These are phyloP conservation scores for Tolypocladium guangdongense DNA, from an alignment of 2,329 filamentous ascomycete genomes.

Conservation along the genomic window DNA sequence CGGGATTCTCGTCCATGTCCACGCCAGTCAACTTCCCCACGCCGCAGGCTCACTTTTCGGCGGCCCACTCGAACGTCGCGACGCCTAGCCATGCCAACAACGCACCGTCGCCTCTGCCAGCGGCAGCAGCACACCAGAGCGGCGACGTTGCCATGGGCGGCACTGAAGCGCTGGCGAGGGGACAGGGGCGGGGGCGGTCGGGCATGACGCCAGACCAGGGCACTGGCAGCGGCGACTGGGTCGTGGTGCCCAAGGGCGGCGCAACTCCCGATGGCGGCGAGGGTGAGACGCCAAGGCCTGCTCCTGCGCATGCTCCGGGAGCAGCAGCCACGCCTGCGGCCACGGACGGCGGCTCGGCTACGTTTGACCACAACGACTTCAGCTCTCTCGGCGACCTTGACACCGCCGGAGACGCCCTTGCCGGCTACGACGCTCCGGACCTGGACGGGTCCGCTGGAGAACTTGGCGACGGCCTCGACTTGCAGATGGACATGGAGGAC, in stretches of 20 bases:
- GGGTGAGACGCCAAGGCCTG: slow-evolving; percentile 8
- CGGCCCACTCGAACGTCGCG: slow-evolving; percentile 41
- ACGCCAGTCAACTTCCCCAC: slow-evolving; percentile 51
- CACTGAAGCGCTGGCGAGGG: slow-evolving; percentile 26
- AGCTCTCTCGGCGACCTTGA: slow-evolving; percentile 55
- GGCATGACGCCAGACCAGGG: slow-evolving; percentile 37
- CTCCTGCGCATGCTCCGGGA: too few relatives aligned
- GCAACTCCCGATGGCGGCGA: slow-evolving; percentile 26
- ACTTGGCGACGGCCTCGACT: slow-evolving; percentile 44
- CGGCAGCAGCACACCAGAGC: slow-evolving; percentile 7
- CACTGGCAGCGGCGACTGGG: slow-evolving; percentile 56
- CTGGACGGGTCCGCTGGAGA: slow-evolving; percentile 32
- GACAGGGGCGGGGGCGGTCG: slow-evolving; percentile 12
- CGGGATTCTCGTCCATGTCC: slow-evolving; percentile 45
- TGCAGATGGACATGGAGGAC: slow-evolving; percentile 62
- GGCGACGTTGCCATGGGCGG: slow-evolving; percentile 42
- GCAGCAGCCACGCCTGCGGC: slow-evolving; percentile 32
- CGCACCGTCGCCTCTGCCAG: slow-evolving; percentile 31
- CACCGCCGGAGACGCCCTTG: slow-evolving; percentile 60
- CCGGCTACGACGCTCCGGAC: slow-evolving; percentile 51
- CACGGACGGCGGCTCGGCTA: slow-evolving; percentile 29
- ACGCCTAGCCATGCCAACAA: slow-evolving; percentile 42
- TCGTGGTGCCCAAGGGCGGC: slow-evolving; percentile 58
- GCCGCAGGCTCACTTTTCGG: slow-evolving; percentile 48
- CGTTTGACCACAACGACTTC: slow-evolving; percentile 49